Evolutionary conservation across 129 eudicot species (phyloP).

Genomic region (Flaveria brownii): DNA sequence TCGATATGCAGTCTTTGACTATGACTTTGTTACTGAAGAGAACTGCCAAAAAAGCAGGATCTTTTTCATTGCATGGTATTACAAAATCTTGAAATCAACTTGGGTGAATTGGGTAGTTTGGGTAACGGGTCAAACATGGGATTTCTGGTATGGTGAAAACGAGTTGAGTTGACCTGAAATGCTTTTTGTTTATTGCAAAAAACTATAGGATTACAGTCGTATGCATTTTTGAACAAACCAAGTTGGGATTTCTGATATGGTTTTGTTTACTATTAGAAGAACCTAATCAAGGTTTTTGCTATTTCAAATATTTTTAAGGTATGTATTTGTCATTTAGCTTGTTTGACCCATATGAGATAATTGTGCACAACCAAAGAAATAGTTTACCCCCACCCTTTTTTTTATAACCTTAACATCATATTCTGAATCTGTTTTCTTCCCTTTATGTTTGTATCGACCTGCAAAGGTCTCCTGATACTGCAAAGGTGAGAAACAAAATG

Average conservation of each 20-base stretch:
- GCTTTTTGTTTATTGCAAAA: not conserved
- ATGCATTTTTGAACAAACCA: no score
- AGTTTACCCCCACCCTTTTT: not conserved
- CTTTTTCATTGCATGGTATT: constrained; percentile 44
- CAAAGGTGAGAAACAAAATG: constrained; percentile 45
- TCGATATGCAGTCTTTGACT: constrained; percentile 39
- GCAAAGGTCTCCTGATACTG: constrained; percentile 48
- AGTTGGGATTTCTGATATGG: no score
- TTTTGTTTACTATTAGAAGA: no score
- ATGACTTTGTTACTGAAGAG: constrained; percentile 41
- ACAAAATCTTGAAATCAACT: not conserved
- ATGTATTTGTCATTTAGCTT: no score
- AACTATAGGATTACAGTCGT: no score
- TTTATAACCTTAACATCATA: not conserved
- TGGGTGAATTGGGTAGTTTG: not conserved
- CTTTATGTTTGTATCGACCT: constrained; percentile 7
- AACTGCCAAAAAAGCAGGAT: constrained; percentile 51
- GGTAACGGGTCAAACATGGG: not conserved
- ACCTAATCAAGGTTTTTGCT: no score
- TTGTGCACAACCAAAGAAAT: not conserved
- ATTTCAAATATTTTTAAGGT: no score
- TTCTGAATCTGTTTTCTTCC: not conserved
- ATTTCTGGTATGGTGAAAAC: not conserved
- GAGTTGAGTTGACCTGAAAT: not conserved
- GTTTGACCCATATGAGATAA: not conserved